Conservation (phyloP, 768 basidiomycete species). For the Rhodotorula paludigena region DNA sequence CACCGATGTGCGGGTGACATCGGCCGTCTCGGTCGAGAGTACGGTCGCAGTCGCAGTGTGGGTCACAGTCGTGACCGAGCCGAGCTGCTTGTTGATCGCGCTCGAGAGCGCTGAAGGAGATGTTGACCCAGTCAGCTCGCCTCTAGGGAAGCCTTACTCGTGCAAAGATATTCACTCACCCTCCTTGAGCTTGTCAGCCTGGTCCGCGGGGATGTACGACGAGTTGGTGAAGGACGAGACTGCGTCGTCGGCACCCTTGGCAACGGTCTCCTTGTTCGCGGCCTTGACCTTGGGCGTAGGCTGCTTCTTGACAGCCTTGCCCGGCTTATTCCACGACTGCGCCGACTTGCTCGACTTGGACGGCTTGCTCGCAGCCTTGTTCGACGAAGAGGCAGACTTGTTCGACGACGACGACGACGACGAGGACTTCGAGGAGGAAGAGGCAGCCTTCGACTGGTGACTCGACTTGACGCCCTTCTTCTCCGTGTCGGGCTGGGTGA, state of each 20-base stretch:
- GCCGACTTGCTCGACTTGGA: not conserved
- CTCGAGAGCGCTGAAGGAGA: not conserved
- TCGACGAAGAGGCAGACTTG: not conserved
- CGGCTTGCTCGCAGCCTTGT: not conserved
- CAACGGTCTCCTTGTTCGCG: slow-evolving; percentile 7
- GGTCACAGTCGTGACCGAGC: slow-evolving; percentile 10
- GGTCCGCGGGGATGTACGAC: slow-evolving; percentile 14
- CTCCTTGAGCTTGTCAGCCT: not conserved
- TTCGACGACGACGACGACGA: not conserved
- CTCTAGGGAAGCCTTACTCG: too few species aligned
- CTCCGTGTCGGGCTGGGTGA: slow-evolving; percentile 9
- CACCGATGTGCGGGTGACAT: slow-evolving; percentile 47
- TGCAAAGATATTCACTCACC: not conserved
- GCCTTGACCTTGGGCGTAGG: slow-evolving; percentile 27
- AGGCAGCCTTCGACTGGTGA: not conserved
- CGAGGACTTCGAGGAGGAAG: not conserved
- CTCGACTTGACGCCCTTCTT: not conserved
- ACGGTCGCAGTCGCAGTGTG: slow-evolving; percentile 37
- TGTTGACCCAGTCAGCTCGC: accelerated
- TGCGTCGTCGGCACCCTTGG: slow-evolving; percentile 14
- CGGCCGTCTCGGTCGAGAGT: slow-evolving; percentile 40
- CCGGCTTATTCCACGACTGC: not conserved
- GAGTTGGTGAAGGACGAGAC: slow-evolving; percentile 25
- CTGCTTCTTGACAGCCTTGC: slow-evolving; percentile 20
- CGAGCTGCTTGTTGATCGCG: slow-evolving; percentile 24